A percentile compares a stretch with the other conserved stretches of the same genome.
Conservation (phyloP, 2,329 filamentous ascomycete species). For the Epichloe gansuensis region DNA sequence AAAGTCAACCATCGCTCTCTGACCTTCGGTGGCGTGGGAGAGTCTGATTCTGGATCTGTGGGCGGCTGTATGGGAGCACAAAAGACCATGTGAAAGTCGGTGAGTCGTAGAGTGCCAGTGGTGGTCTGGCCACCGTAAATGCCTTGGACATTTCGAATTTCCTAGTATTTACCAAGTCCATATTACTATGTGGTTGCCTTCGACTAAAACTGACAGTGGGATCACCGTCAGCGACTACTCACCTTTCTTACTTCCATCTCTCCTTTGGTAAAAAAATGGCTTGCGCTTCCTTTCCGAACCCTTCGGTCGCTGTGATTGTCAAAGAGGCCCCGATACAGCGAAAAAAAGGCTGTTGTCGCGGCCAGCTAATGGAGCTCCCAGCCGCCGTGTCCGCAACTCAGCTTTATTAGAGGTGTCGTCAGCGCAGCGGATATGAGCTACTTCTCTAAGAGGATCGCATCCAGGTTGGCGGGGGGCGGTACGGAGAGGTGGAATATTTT, state of each 20-base stretch:
- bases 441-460: not conserved
- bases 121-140: conserved; percentile 45
- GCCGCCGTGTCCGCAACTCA: not conserved
- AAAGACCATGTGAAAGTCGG: conserved; percentile 49
- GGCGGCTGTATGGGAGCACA: conserved; percentile 27
- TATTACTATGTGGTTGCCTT: not conserved
- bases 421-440: conserved; percentile 1
- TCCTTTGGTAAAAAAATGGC: not conserved
- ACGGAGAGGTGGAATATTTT: not conserved
- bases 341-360: not conserved
- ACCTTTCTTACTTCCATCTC: conserved; percentile 31
- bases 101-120: conserved; percentile 45
- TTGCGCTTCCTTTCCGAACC: not conserved
- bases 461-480: not conserved
- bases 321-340: not conserved
- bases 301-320: not conserved
- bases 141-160: conserved; percentile 46
- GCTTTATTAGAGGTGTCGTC: not conserved
- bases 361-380: not conserved
- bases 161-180: conserved; percentile 16
- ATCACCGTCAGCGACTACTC: conserved; percentile 7
- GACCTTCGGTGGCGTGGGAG: conserved; percentile 18
- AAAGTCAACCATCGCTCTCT: conserved; percentile 88
- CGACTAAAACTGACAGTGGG: not conserved
- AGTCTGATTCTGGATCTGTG: conserved; percentile 10